A percentile compares a stretch with the other conserved stretches of the same genome.
Conservation (phyloP, 2,329 filamentous ascomycete genomes). For the Tolypocladium cylindrosporum region DNA sequence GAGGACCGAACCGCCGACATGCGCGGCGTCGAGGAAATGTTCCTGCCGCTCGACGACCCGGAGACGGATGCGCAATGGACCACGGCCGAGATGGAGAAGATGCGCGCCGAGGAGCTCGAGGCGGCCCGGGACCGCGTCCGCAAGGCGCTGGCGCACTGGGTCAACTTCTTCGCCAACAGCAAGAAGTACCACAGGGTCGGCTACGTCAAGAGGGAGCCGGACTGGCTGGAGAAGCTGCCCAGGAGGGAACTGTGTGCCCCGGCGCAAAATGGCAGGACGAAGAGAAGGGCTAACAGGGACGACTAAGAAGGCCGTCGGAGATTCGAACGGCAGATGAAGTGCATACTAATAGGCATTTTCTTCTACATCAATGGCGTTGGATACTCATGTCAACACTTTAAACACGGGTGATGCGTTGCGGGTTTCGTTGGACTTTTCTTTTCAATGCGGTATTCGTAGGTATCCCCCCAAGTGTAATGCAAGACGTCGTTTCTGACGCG, state of each 20-base stretch:
- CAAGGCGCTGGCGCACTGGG: conserved; percentile 69
- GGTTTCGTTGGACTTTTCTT: neutral
- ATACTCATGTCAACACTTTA: neutral
- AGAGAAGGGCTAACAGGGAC: conserved; percentile 28
- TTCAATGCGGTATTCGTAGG: neutral
- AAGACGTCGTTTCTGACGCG: neutral
- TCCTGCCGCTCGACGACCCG: conserved; percentile 53
- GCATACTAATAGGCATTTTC: neutral
- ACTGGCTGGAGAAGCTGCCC: conserved; percentile 52
- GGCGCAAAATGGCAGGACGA: conserved; percentile 49
- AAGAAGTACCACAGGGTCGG: conserved; percentile 78
- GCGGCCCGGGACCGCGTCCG: conserved; percentile 56
- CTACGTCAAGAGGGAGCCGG: conserved; percentile 51
- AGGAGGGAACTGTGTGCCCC: conserved; percentile 57
- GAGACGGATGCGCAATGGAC: conserved; percentile 50
- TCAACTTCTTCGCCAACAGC: conserved; percentile 68
- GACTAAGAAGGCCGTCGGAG: neutral
- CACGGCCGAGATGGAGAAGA: conserved; percentile 38
- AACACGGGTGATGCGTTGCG: neutral
- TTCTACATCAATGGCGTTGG: neutral
- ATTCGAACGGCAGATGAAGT: neutral
- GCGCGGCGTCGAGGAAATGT: conserved; percentile 81
- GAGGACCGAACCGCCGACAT: conserved; percentile 79
- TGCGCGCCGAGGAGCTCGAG: conserved; percentile 53
- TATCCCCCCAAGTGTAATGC: neutral